Evolutionary conservation across 73 alveolate genomes (phyloP).

Genomic region (Chromera velia): DNA sequence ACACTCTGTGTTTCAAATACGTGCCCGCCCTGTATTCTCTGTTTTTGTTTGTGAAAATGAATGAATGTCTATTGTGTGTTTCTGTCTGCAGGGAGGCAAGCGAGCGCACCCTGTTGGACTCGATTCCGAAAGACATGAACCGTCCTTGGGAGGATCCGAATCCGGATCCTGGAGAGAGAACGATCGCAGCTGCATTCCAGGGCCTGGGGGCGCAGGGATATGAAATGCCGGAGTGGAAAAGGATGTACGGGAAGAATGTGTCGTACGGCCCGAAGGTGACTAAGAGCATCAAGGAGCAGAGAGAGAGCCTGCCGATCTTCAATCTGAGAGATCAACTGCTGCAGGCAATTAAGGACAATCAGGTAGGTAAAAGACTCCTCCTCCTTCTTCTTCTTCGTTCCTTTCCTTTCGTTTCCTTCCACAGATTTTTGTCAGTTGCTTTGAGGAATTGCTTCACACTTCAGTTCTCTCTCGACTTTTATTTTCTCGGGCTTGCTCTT

Average conservation of each 20-base stretch:
- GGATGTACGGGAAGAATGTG: slow-evolving; percentile 41
- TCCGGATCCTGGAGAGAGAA: slow-evolving; percentile 69
- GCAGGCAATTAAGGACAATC: slow-evolving; percentile 41
- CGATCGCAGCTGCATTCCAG: slow-evolving; percentile 48
- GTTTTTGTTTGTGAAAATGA: no score
- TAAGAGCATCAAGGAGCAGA: slow-evolving; percentile 55
- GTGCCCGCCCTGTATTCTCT: no score
- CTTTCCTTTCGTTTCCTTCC: no score
- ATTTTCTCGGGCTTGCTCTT: no score
- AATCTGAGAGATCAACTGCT: slow-evolving; percentile 76
- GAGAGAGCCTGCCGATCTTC: slow-evolving; percentile 94
- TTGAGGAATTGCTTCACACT: no score
- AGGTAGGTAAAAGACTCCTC: not conserved
- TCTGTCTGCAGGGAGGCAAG: slow-evolving; percentile 63
- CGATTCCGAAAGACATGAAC: slow-evolving; percentile 57
- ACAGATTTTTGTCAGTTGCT: no score
- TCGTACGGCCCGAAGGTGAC: slow-evolving; percentile 16
- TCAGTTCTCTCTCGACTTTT: no score
- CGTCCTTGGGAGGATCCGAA: slow-evolving; percentile 67
- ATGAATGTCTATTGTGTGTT: no score
- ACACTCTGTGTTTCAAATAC: no score
- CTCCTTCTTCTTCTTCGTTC: no score
- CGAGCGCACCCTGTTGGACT: slow-evolving; percentile 57
- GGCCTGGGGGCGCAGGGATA: slow-evolving; percentile 52
- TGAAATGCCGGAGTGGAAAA: slow-evolving; percentile 60